phyloP scores from a whole-genome alignment of 805 yeast species.

The Barnettozyma californica region DNA sequence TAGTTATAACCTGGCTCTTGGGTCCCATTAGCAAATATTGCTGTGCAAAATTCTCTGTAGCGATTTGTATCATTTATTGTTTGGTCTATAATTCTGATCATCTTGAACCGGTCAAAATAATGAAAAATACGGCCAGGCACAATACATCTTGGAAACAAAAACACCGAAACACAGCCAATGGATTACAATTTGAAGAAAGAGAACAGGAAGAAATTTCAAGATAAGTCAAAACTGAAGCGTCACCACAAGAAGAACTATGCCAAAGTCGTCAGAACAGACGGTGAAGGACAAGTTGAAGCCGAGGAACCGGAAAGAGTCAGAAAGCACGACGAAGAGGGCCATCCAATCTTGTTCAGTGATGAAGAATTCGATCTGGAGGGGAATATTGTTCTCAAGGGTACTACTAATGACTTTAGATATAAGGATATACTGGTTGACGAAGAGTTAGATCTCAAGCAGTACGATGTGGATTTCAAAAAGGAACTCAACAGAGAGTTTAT shows the following conservation, averaged over 20 bases:
- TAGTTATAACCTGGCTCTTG: no score
- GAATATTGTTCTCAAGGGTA: slow-evolving; percentile 8
- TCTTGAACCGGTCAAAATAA: no score
- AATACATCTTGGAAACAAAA: no score
- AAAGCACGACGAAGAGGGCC: slow-evolving; percentile 14
- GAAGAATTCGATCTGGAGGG: slow-evolving; percentile 14
- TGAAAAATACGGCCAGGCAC: no score
- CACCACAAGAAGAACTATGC: slow-evolving; percentile 34
- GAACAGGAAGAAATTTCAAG: slow-evolving; percentile 37
- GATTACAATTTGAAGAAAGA: slow-evolving; percentile 31
- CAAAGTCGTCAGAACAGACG: slow-evolving; percentile 25
- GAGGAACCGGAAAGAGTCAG: slow-evolving; percentile 15
- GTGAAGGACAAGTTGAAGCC: slow-evolving; percentile 10
- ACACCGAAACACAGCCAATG: slow-evolving; percentile 10
- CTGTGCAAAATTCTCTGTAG: no score
- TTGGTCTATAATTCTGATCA: no score
- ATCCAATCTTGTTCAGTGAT: slow-evolving; percentile 13
- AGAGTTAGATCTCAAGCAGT: slow-evolving; percentile 10
- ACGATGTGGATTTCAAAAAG: slow-evolving; percentile 17
- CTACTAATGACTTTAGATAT: slow-evolving; percentile 22
- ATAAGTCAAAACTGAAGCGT: slow-evolving; percentile 33
- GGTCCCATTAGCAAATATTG: no score
- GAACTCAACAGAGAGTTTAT: slow-evolving; percentile 9
- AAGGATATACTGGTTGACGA: slow-evolving; percentile 19
- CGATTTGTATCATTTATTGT: no score